Evolutionary conservation across 306 rosid species (phyloP), one percentile per base, ranked within the genome.

Genomic region (Morella rubra): DNA sequence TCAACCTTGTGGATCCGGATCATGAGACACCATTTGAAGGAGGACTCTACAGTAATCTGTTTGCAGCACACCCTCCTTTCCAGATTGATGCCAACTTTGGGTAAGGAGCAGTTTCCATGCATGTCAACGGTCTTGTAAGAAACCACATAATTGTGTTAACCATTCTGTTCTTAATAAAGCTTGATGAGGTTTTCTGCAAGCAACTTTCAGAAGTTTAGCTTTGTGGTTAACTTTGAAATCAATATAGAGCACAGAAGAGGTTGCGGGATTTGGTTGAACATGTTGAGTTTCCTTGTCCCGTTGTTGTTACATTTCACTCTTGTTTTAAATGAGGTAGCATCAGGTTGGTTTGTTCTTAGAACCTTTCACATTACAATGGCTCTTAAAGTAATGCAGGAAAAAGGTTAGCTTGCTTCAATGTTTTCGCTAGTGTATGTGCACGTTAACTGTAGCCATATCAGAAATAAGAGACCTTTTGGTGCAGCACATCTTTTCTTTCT

Each of bases 61-160:
- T 89, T 64, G 80, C 93, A 22, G 93, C 96, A 44, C 97, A 92
- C 74, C 95, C 96, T 19, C 97, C 96, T 32, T 92, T 92, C 83
- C 97, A 92, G 80, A 92, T 92, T 15, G 97, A 92, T 54, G 96
- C 96, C 69, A 92, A 90, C 87, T 92, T 88, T 18, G 97, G 93
- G 97, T 87, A 88, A 84, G 86, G 60, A 44, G 8, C 46, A 68
- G 79, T 65, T 66, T 49, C 50, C 12, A n/a, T 20, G 6, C 41
- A 15, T 22, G 12, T 52, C 22, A 46, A 51, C 18, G 75, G 42
- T 42, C 4, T 15, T 65, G 1, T 65, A 8, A n/a, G 71, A 24
- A 42, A 41, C 15, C 24, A 65, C 22, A 41, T 65, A 15, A 42
- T 18, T 41, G 24, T 65, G 27, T 42, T 3, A 65, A 42, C 64